Conservation (phyloP, 1,284 basidiomycete genomes). For the Pisolithus thermaeus region DNA sequence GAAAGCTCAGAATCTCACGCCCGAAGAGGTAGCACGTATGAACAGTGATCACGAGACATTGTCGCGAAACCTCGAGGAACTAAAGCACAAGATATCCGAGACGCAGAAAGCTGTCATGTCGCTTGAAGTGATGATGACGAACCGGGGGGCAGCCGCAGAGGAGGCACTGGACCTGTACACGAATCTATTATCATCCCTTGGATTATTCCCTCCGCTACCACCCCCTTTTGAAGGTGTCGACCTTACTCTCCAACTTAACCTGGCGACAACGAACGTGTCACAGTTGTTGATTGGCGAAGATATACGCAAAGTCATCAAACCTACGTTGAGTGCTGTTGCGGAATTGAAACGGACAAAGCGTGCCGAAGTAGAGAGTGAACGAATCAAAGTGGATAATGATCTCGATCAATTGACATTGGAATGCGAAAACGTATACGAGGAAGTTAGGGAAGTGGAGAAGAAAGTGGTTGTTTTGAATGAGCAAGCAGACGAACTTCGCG, state of each 20-base stretch:
- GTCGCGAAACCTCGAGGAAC: conserved; percentile 63
- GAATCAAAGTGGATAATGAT: conserved; percentile 73
- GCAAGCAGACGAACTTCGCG: conserved; percentile 72
- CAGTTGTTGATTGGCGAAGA: conserved; percentile 60
- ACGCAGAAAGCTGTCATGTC: conserved; percentile 64
- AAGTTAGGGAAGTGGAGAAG: conserved; percentile 63
- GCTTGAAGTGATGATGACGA: conserved; percentile 73
- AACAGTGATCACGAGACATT: conserved; percentile 78
- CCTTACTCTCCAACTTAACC: conserved; percentile 70
- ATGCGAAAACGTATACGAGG: conserved; percentile 72
- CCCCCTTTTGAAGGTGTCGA: conserved; percentile 65
- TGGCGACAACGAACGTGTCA: conserved; percentile 60
- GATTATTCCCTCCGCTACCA: conserved; percentile 63
- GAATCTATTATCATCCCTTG: conserved; percentile 65
- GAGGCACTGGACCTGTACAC: conserved; percentile 73
- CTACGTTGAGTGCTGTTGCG: conserved; percentile 62
- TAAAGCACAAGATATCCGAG: conserved; percentile 69
- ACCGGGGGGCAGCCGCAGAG: conserved; percentile 73
- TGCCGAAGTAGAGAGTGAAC: conserved; percentile 65
- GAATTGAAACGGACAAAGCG: conserved; percentile 64
- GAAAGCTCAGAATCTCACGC: conserved; percentile 75
- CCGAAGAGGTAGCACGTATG: conserved; percentile 83
- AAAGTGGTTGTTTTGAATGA: conserved; percentile 62
- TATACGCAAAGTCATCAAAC: conserved; percentile 64
- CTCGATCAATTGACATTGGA: conserved; percentile 70